phyloP scores from a whole-genome alignment of 345 rosid species.

The Citrus cavaleriei region DNA sequence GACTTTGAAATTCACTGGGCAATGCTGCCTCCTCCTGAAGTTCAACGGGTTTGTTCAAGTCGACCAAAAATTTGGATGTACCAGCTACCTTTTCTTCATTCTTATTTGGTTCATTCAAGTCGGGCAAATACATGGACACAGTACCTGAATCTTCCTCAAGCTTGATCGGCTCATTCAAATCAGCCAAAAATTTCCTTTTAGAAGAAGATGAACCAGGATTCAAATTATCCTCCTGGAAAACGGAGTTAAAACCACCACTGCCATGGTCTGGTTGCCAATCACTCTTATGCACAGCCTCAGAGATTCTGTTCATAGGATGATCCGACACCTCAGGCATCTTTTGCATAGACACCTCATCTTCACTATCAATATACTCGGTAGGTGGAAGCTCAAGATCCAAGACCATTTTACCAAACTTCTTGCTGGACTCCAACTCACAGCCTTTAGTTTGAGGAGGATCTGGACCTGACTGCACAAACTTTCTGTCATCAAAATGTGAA shows the following conservation, averaged over 20 bases:
- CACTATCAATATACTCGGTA: constrained; percentile 33
- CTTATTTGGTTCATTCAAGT: constrained; percentile 49
- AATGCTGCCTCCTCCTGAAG: constrained; percentile 27
- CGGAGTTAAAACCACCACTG: constrained; percentile 1
- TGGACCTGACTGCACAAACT: not conserved
- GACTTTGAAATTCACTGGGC: constrained; percentile 23
- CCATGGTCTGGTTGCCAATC: not conserved
- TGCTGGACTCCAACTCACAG: constrained; percentile 19
- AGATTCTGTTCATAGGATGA: constrained; percentile 15
- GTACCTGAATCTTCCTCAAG: constrained; percentile 29
- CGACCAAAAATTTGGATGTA: constrained; percentile 25
- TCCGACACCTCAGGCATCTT: constrained; percentile 7
- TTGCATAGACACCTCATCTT: constrained; percentile 21
- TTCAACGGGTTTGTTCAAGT: constrained; percentile 49
- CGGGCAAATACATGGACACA: constrained; percentile 22
- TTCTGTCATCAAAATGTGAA: constrained; percentile 10
- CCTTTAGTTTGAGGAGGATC: constrained; percentile 8
- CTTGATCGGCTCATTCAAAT: constrained; percentile 49
- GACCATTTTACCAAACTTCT: constrained; percentile 38
- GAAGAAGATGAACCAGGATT: not conserved
- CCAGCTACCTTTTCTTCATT: constrained; percentile 25
- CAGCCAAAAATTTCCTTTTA: constrained; percentile 28
- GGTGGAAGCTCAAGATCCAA: constrained; percentile 58
- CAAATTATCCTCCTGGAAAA: constrained; percentile 2
- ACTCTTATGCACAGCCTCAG: constrained; percentile 18